phyloP scores from a whole-genome alignment of 78 protist genomes.

The Anaeramoeba ignava region DNA sequence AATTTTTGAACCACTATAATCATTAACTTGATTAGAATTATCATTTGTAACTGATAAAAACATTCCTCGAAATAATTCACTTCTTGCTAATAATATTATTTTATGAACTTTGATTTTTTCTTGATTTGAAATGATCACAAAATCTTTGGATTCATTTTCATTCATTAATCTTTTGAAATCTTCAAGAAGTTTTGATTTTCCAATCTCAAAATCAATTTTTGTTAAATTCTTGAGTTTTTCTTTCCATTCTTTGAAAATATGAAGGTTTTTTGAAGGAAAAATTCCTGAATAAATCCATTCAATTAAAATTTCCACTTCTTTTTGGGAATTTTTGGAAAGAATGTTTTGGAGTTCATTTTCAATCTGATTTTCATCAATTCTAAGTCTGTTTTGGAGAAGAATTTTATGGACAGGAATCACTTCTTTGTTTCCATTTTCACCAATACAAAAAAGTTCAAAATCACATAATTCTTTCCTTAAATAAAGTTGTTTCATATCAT shows the following conservation, averaged over 20 bases:
- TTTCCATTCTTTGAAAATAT: neutral
- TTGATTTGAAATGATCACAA: neutral
- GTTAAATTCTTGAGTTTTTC: too few relatives aligned
- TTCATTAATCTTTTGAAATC: neutral
- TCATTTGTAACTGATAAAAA: neutral
- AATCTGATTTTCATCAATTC: too few relatives aligned
- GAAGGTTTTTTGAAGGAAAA: neutral
- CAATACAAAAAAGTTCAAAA: too few relatives aligned
- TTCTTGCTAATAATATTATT: neutral
- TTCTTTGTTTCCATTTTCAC: too few relatives aligned
- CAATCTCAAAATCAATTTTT: too few relatives aligned
- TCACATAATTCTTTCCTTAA: too few relatives aligned
- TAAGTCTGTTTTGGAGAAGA: too few relatives aligned
- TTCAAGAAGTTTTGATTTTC: neutral
- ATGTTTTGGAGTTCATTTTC: too few relatives aligned
- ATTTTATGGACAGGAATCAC: too few relatives aligned
- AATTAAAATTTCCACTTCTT: neutral
- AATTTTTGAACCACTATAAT: neutral
- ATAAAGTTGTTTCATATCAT: too few relatives aligned
- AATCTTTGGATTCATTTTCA: neutral
- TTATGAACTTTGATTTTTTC: neutral
- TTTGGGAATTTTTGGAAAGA: too few relatives aligned
- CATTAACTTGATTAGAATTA: neutral
- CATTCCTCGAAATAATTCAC: neutral
- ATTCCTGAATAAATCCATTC: neutral